phyloP scores from a whole-genome alignment of 768 basidiomycete species.

The Leccinum broughii region DNA sequence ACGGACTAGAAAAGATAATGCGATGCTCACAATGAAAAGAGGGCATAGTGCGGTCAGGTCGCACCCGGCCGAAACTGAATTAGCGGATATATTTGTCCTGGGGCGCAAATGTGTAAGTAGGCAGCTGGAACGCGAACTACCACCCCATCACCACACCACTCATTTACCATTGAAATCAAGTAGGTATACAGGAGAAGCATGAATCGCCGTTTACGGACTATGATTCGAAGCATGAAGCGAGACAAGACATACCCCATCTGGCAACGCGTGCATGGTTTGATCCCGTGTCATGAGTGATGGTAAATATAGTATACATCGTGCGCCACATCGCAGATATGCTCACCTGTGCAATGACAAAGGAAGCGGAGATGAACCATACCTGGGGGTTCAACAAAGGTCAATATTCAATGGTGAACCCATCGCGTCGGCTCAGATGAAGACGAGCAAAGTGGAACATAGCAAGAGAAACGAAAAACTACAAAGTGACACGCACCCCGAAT shows the following conservation, averaged over 20 bases:
- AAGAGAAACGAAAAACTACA: background rate
- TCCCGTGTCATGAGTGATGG: background rate
- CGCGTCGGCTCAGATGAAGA: background rate
- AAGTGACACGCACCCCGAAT: constrained; percentile 49
- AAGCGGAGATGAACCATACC: constrained; percentile 78
- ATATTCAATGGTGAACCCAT: background rate
- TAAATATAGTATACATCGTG: constrained; percentile 5
- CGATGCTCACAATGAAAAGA: constrained; percentile 61
- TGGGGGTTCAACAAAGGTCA: constrained; percentile 15
- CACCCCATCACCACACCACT: constrained; percentile 10
- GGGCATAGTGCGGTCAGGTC: constrained; percentile 79
- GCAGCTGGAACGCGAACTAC: background rate
- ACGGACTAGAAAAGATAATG: background rate
- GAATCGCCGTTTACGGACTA: constrained; percentile 19
- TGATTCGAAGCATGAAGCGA: background rate
- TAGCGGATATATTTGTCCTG: constrained; percentile 80
- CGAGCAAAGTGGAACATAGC: background rate
- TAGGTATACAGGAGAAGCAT: constrained; percentile 5
- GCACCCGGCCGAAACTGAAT: constrained; percentile 81
- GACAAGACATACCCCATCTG: constrained; percentile 31
- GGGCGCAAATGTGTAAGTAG: constrained; percentile 6
- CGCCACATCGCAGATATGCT: constrained; percentile 7
- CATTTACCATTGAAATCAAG: background rate
- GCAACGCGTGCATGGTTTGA: background rate
- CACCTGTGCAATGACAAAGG: constrained; percentile 79